These are phyloP conservation scores for Candida hungchunana DNA, from an alignment of 805 yeast species.

Conservation along the genomic window DNA sequence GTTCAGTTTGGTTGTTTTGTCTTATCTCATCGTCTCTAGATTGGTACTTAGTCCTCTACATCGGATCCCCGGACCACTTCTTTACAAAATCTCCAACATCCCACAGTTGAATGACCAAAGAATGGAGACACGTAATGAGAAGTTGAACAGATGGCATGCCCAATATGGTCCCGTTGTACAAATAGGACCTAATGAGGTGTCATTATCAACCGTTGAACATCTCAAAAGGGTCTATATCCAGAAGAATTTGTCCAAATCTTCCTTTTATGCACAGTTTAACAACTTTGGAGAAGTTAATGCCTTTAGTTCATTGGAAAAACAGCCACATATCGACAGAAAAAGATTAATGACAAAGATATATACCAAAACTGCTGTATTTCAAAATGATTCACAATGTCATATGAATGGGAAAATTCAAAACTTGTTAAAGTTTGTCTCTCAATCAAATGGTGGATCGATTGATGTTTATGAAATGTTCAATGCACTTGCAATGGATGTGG, in stretches of 20 bases:
- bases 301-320: slow-evolving; percentile 50
- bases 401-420: slow-evolving; percentile 32
- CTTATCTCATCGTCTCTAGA: slow-evolving; percentile 40
- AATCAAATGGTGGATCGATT: slow-evolving; percentile 28
- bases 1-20: slow-evolving; percentile 14
- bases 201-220: slow-evolving; percentile 47
- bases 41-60: slow-evolving; percentile 45
- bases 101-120: slow-evolving; percentile 40
- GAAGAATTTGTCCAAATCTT: slow-evolving; percentile 49
- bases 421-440: slow-evolving; percentile 19
- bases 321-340: slow-evolving; percentile 41
- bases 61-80: slow-evolving; percentile 54
- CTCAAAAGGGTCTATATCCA: slow-evolving; percentile 53
- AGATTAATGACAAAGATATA: slow-evolving; percentile 39
- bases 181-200: slow-evolving; percentile 57
- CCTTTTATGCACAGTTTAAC: slow-evolving; percentile 55
- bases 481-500: slow-evolving; percentile 69
- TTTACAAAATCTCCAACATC: slow-evolving; percentile 42
- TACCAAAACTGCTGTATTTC: slow-evolving; percentile 39
- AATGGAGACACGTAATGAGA: slow-evolving; percentile 44
- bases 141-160: slow-evolving; percentile 46
- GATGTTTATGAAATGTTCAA: slow-evolving; percentile 63
- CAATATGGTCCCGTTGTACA: slow-evolving; percentile 61
- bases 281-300: slow-evolving; percentile 57
- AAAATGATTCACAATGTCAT: slow-evolving; percentile 30